Percentiles rank a stretch among this genome's conserved stretches.
Conservation (phyloP, 495 filamentous ascomycete species). For the Aspergillus panamensis region DNA sequence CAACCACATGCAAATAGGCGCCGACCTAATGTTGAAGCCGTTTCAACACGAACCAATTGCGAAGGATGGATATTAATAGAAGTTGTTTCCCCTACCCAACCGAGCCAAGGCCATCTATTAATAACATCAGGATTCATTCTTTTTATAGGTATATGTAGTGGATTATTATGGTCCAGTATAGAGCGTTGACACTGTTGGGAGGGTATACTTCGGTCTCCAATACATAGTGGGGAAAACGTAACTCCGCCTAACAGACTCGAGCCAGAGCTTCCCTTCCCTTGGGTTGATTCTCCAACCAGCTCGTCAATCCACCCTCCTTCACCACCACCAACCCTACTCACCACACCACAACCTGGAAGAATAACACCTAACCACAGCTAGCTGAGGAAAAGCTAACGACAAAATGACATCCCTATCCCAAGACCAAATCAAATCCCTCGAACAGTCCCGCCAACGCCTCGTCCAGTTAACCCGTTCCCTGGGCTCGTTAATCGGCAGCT, state of each 20-base stretch:
- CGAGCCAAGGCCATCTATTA: neutral
- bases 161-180: too few species aligned
- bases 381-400: too few species aligned
- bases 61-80: neutral
- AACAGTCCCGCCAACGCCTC: slow-evolving; percentile 70
- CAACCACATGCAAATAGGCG: neutral
- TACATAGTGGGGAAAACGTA: neutral
- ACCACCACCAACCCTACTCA: neutral
- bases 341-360: too few species aligned
- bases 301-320: neutral
- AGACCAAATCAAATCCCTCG: slow-evolving; percentile 69
- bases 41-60: neutral
- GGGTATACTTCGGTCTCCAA: too few species aligned
- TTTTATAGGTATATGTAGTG: too few species aligned
- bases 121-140: neutral
- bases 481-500: slow-evolving; percentile 52
- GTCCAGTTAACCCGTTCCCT: slow-evolving; percentile 65
- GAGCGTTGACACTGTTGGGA: too few species aligned
- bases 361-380: too few species aligned
- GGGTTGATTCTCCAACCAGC: neutral
- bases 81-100: neutral
- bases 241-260: neutral
- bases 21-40: neutral
- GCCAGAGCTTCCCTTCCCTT: neutral
- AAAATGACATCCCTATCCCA: slow-evolving; percentile 38